Percentiles rank a stretch among this genome's conserved stretches.
Evolutionary conservation across 208 protist genomes (phyloP).

Genomic region (Polymyxa betae): DNA sequence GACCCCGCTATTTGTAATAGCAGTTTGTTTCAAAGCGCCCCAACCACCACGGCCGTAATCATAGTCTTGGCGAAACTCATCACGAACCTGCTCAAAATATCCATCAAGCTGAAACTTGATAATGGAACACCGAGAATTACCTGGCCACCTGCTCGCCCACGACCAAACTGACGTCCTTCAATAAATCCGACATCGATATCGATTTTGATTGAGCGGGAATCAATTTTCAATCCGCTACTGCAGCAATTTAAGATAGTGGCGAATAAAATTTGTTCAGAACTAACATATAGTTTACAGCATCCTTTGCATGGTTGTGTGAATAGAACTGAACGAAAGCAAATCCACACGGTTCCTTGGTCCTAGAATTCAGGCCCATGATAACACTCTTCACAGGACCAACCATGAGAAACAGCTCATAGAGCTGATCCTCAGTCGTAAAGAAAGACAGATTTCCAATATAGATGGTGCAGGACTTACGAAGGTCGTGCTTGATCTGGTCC

Average conservation of each 20-base stretch:
- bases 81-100: conserved; percentile 75
- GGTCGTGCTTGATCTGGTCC: not conserved
- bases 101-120: not conserved
- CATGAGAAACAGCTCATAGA: conserved; percentile 89
- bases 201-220: conserved; percentile 75
- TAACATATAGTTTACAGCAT: conserved; percentile 84
- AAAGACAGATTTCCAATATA: conserved; percentile 98
- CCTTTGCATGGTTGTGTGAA: conserved; percentile 81
- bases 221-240: conserved; percentile 74
- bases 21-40: not conserved
- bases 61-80: conserved; percentile 84
- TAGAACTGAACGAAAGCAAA: conserved; percentile 98
- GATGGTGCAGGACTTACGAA: conserved; percentile 73
- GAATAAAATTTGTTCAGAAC: conserved; percentile 77
- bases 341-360: conserved; percentile 91
- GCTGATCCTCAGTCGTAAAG: conserved; percentile 94
- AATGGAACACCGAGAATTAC: not conserved
- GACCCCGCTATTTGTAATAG: not conserved
- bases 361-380: conserved; percentile 94
- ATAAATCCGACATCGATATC: conserved; percentile 83
- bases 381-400: conserved; percentile 91
- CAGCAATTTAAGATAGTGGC: conserved; percentile 76
- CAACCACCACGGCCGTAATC: conserved; percentile 83
- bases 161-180: conserved; percentile 84
- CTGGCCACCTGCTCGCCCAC: conserved; percentile 79